Conservation (phyloP, 495 filamentous ascomycete species). For the Neurospora cerealis region DNA sequence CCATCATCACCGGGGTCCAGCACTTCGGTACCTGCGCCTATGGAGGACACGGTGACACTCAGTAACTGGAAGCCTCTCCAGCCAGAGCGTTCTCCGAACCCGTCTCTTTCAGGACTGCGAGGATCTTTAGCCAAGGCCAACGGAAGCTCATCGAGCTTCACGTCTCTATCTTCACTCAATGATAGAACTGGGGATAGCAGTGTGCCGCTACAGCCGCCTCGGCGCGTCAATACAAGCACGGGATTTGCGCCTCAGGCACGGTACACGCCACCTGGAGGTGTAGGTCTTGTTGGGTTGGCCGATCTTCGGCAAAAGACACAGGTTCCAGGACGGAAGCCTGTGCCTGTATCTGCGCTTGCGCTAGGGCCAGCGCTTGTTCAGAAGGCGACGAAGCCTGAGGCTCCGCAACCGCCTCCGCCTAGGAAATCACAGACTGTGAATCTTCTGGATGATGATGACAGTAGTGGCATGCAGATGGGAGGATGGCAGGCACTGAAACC, state of each 20-base stretch:
- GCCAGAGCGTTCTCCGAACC: slow-evolving; percentile 2
- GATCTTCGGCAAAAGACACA: slow-evolving; percentile 5
- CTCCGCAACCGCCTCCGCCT: slow-evolving; percentile 14
- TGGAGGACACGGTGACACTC: neutral
- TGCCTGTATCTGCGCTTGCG: neutral
- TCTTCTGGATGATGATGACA: slow-evolving; percentile 32
- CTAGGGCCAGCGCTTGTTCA: neutral
- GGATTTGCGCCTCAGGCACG: slow-evolving; percentile 3
- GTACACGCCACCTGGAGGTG: slow-evolving; percentile 9
- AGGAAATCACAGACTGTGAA: slow-evolving; percentile 18
- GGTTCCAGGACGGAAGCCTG: slow-evolving; percentile 11
- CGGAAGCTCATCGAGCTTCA: neutral
- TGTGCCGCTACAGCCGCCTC: slow-evolving; percentile 7
- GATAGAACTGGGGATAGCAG: neutral
- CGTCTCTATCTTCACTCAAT: slow-evolving; percentile 1
- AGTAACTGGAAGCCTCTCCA: neutral
- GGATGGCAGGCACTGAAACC: slow-evolving; percentile 41
- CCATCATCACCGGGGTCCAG: slow-evolving; percentile 27
- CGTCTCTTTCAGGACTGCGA: neutral
- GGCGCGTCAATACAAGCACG: slow-evolving; percentile 8
- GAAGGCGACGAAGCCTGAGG: neutral
- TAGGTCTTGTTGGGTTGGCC: slow-evolving; percentile 14
- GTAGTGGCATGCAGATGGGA: slow-evolving; percentile 24
- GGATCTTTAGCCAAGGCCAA: neutral
- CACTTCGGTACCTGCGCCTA: slow-evolving; percentile 4